A percentile compares a stretch with the other conserved stretches of the same genome.
phyloP scores from a whole-genome alignment of 2,329 filamentous ascomycete species.

The Bretziella fagacearum region DNA sequence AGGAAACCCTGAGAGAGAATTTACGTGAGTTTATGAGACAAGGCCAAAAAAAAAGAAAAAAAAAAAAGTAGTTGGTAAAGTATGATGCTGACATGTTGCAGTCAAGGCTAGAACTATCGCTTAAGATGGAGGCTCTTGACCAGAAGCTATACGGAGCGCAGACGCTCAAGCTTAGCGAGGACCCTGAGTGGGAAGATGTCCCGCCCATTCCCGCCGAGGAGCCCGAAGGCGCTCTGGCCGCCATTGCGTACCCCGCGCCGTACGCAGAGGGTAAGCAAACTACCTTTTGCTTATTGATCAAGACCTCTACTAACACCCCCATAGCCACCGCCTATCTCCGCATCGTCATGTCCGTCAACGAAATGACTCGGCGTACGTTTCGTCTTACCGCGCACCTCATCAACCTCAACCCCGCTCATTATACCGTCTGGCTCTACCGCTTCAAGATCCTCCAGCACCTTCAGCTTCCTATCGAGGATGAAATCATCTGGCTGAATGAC shows the following conservation, averaged over 20 bases:
- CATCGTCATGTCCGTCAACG: conserved; percentile 78
- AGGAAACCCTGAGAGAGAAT: conserved; percentile 27
- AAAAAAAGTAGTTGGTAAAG: not conserved
- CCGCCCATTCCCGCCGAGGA: conserved; percentile 70
- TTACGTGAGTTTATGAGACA: conserved; percentile 21
- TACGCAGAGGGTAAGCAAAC: conserved; percentile 54
- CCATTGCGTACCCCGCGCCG: conserved; percentile 77
- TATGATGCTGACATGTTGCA: not conserved
- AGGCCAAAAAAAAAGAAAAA: too few species aligned
- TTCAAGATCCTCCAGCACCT: conserved; percentile 59
- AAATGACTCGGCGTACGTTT: conserved; percentile 63
- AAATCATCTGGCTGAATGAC: conserved; percentile 73
- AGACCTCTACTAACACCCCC: too few species aligned
- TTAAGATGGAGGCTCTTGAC: conserved; percentile 33
- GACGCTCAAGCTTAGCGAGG: conserved; percentile 35
- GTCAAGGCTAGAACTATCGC: not conserved
- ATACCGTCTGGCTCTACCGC: conserved; percentile 96
- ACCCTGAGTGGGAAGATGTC: conserved; percentile 67
- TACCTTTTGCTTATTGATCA: conserved; percentile 10
- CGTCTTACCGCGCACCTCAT: conserved; percentile 81
- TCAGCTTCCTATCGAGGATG: conserved; percentile 45
- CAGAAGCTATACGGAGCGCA: conserved; percentile 37
- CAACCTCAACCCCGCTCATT: conserved; percentile 84
- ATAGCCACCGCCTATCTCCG: conserved; percentile 79
- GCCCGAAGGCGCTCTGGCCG: conserved; percentile 68